phyloP scores from a whole-genome alignment of 2,329 filamentous ascomycete genomes.

The Cladophialophora exuberans region DNA sequence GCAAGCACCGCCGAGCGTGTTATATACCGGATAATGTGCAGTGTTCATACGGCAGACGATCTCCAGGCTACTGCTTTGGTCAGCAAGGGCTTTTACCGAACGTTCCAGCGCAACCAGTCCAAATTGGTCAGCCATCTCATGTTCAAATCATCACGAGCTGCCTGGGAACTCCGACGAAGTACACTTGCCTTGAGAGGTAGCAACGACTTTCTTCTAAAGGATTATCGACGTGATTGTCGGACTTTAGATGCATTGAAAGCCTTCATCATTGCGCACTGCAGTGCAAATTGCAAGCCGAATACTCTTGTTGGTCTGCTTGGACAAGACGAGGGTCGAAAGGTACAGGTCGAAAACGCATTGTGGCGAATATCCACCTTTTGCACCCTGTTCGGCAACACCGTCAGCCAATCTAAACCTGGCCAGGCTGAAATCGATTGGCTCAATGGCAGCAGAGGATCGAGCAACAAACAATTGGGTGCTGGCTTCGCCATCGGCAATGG shows the following conservation, averaged over 20 bases:
- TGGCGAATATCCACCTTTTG: constrained; percentile 71
- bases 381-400: constrained; percentile 60
- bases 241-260: constrained; percentile 59
- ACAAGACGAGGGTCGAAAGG: constrained; percentile 48
- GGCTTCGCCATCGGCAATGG: constrained; percentile 63
- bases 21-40: constrained; percentile 30
- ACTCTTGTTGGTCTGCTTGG: constrained; percentile 59
- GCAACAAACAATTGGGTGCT: constrained; percentile 53
- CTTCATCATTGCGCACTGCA: constrained; percentile 59
- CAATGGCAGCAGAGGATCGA: constrained; percentile 57
- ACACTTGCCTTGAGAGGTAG: constrained; percentile 24
- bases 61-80: constrained; percentile 30
- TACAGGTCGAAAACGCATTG: constrained; percentile 63
- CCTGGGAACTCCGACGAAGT: constrained; percentile 32
- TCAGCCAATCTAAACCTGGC: constrained; percentile 61
- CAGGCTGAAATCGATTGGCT: constrained; percentile 66
- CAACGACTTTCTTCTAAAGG: constrained; percentile 28
- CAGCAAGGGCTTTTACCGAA: constrained; percentile 31
- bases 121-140: constrained; percentile 30
- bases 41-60: constrained; percentile 25
- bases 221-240: constrained; percentile 48
- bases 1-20: constrained; percentile 29
- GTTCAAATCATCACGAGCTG: constrained; percentile 28
- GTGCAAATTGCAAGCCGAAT: constrained; percentile 59
- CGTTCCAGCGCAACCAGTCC: constrained; percentile 32